These are phyloP conservation scores for Baeospora myosura DNA, from an alignment of 1,284 basidiomycete genomes.

Conservation along the genomic window DNA sequence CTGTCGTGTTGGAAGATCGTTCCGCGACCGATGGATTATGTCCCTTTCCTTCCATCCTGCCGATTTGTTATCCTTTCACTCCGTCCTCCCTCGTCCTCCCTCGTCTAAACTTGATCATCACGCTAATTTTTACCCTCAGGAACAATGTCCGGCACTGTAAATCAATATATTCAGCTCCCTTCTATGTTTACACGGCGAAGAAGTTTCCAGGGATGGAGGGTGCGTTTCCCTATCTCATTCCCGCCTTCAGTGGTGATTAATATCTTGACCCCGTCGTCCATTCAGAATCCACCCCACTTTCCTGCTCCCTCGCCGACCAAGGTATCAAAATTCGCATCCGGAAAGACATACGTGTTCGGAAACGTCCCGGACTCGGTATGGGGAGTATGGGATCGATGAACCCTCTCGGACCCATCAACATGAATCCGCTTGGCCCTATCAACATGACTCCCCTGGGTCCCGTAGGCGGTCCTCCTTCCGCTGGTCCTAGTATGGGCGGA, in stretches of 20 bases:
- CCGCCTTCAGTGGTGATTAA: too few species aligned
- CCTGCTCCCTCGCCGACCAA: constrained; percentile 83
- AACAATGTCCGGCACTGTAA: constrained; percentile 84
- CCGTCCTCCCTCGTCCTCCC: not conserved
- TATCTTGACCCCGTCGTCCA: constrained; percentile 2
- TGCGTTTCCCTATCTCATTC: constrained; percentile 24
- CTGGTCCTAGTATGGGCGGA: not conserved
- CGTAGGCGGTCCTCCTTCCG: constrained; percentile 4
- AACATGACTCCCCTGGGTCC: constrained; percentile 6
- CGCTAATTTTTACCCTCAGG: constrained; percentile 27
- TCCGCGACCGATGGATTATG: too few species aligned
- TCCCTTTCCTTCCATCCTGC: constrained; percentile 1
- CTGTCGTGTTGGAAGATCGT: too few species aligned
- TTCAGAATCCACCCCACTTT: constrained; percentile 79
- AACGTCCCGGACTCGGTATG: constrained; percentile 40
- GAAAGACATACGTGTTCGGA: constrained; percentile 79
- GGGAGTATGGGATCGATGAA: constrained; percentile 12
- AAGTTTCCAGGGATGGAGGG: constrained; percentile 93
- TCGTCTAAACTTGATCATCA: not conserved
- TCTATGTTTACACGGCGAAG: constrained; percentile 90
- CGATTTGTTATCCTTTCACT: not conserved
- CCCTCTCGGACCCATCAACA: not conserved
- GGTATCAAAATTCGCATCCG: constrained; percentile 90
- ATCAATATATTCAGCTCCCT: constrained; percentile 77
- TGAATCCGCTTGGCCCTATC: not conserved